Evolutionary conservation across 2,329 filamentous ascomycete species (phyloP), one percentile per base, ranked within the genome.

Genomic region (Ophiostoma tasmaniense): DNA sequence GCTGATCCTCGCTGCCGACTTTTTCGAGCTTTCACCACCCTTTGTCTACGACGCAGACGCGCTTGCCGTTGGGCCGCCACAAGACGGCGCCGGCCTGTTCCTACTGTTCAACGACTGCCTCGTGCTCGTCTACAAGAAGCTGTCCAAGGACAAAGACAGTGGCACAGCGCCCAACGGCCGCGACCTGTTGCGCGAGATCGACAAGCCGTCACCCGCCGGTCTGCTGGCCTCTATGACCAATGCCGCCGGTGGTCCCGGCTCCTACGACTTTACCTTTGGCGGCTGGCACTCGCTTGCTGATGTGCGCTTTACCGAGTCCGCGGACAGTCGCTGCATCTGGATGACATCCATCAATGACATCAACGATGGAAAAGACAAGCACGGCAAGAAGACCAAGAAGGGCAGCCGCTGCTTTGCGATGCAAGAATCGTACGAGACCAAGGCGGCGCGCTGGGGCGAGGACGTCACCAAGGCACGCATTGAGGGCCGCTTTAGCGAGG

Each of bases 381-480:
- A 82, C 2, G 79, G 81, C 59, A 80, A 81, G 68, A 79, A 83
- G 11, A 80, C 78, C 71, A 82, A 79, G 73, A 83, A 82, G 35
- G 33, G 80, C 81, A 83, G 89, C 13, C 84, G 89, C 37, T 90
- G 87, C 71, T 90, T 96, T 75, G 78, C 90, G 55, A 83, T 96
- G 1, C 86, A 89, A 66, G 91, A 92, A 67, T 80, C 85, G 8
- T 94, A 94, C 74, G 91, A 96, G 75, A 89, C 88, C 33, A 93
- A 89, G 76, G 91, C 90, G 1, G 81, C 83, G 22, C 91, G 89
- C 71, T 89, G 92, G 78, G 87, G 88, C 35, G 94, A 98, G 78
- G 95, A 98, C 72, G 83, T 97, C 14, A 87, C 89, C 65, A 96
- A 94, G 79, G 93, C 93, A 10, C 88, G 89, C 72, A 87, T 97